Percentiles rank a stretch among this genome's conserved stretches.
Conservation (phyloP, 805 yeast species). For the Hanseniaspora valbyensis region DNA sequence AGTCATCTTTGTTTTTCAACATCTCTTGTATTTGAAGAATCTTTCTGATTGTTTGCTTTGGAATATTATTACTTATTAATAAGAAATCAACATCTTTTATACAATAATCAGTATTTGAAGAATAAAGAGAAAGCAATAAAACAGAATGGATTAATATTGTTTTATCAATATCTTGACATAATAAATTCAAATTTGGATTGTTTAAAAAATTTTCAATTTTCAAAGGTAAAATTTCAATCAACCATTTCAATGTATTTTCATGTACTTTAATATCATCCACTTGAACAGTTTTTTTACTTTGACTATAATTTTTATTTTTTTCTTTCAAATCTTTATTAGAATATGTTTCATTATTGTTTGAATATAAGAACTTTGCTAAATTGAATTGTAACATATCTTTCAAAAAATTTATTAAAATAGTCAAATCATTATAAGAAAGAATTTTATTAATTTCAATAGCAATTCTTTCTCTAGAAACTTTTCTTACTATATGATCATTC, state of each 20-base stretch:
- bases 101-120: background rate
- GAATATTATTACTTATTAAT: background rate
- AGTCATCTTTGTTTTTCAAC: background rate
- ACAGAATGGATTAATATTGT: background rate
- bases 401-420: background rate
- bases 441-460: slow-evolving; percentile 78
- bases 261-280: slow-evolving; percentile 4
- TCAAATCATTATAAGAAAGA: slow-evolving; percentile 24
- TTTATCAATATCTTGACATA: background rate
- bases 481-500: slow-evolving; percentile 47
- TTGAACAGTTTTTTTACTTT: background rate
- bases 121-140: background rate
- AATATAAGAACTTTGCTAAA: slow-evolving; percentile 3
- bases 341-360: slow-evolving; percentile 3
- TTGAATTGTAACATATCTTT: background rate
- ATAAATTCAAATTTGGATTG: background rate
- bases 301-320: background rate
- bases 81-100: background rate
- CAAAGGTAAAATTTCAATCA: background rate
- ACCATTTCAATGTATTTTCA: slow-evolving; percentile 1
- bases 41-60: background rate
- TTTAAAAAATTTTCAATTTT: background rate
- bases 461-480: slow-evolving; percentile 81
- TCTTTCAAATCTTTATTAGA: background rate
- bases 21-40: background rate